These are phyloP conservation scores for Linnemannia zychae DNA, from an alignment of 192 early-diverging fungal genomes.

Conservation along the genomic window DNA sequence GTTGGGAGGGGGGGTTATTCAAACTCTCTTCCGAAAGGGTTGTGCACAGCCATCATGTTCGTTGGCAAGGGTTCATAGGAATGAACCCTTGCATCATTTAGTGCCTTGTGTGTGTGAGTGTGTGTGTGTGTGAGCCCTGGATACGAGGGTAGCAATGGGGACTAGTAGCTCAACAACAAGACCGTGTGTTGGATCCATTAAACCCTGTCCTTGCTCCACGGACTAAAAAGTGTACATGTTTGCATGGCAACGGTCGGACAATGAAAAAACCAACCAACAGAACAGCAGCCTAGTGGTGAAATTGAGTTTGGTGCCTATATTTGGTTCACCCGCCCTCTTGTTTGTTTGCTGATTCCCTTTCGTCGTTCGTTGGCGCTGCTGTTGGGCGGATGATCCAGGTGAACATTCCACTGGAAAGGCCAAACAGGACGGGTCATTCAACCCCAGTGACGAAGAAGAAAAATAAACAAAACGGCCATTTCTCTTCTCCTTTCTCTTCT, in stretches of 20 bases:
- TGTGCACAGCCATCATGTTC: constrained; percentile 5
- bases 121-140: constrained; percentile 2
- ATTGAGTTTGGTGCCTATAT: neutral
- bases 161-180: neutral
- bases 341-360: too few relatives aligned
- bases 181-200: neutral
- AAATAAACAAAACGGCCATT: constrained; percentile 6
- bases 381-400: neutral
- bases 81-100: constrained; percentile 5
- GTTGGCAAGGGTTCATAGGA: too few relatives aligned
- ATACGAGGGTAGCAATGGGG: neutral
- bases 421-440: neutral
- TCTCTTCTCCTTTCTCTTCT: neutral
- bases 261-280: neutral
- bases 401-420: constrained; percentile 4
- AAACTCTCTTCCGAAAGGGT: neutral
- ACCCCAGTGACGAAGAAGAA: neutral
- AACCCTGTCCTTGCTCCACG: constrained; percentile 4
- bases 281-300: neutral
- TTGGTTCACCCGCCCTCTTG: neutral
- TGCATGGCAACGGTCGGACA: neutral
- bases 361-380: neutral
- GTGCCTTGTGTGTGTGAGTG: neutral
- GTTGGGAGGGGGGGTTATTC: too few relatives aligned
- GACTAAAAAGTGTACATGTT: neutral